Evolutionary conservation across 2,329 filamentous ascomycete species (phyloP).

Genomic region (Nigrospora osmanthi): DNA sequence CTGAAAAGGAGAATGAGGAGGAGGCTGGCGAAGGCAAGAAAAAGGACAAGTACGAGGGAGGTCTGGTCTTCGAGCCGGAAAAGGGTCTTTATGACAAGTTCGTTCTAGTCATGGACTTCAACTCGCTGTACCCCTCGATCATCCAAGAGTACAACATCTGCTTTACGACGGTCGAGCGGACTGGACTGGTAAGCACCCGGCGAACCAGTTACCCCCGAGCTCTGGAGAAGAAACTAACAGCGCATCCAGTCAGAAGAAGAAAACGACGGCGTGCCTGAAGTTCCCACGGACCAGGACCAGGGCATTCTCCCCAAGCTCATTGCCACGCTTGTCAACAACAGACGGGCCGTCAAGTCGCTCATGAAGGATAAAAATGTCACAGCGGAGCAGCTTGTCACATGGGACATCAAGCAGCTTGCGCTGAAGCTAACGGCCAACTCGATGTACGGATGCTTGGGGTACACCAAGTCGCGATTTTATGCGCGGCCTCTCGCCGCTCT

Average conservation of each 20-base stretch:
- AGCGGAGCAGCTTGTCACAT: constrained; percentile 78
- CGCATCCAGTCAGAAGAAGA: constrained; percentile 56
- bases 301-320: constrained; percentile 89
- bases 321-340: constrained; percentile 79
- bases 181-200: constrained; percentile 50
- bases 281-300: constrained; percentile 68
- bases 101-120: constrained; percentile 99
- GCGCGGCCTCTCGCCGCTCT: constrained; percentile 90
- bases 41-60: constrained; percentile 98
- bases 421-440: constrained; percentile 97
- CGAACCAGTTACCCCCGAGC: neutral
- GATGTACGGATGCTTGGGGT: constrained; percentile 98
- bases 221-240: constrained; percentile 18
- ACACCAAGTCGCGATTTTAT: constrained; percentile 95
- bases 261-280: constrained; percentile 78
- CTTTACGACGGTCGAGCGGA: constrained; percentile 91
- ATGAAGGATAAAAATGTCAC: constrained; percentile 94
- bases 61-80: constrained; percentile 95
- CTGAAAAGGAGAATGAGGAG: constrained; percentile 62
- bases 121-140: constrained; percentile 95
- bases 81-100: constrained; percentile 98
- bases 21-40: constrained; percentile 76
- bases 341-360: constrained; percentile 86
- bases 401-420: constrained; percentile 97
- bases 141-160: constrained; percentile 99